Evolutionary conservation across 208 protist genomes (phyloP).

Genomic region (Balamuthia mandrillaris): DNA sequence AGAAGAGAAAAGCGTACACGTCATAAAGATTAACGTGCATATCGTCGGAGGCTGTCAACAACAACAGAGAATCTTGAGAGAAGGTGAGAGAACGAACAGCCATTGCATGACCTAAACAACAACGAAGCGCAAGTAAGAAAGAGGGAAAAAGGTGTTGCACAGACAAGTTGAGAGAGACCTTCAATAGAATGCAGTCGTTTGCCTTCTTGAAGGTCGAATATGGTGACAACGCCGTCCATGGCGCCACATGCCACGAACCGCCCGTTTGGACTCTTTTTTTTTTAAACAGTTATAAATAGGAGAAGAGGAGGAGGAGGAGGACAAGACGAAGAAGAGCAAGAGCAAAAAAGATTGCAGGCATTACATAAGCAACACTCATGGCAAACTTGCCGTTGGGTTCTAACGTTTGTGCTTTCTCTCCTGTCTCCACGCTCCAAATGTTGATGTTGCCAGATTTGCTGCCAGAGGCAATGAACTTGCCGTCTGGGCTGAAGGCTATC

Average conservation of each 20-base stretch:
- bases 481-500: conserved; percentile 32
- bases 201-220: neutral
- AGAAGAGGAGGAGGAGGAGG: too few species aligned
- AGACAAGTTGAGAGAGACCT: neutral
- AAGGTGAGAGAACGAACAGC: conserved; percentile 31
- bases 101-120: neutral
- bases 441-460: conserved; percentile 35
- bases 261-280: neutral
- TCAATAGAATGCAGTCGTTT: conserved; percentile 23
- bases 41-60: conserved; percentile 15
- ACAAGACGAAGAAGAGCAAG: too few species aligned
- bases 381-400: conserved; percentile 21
- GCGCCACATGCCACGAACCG: conserved; percentile 11
- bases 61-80: neutral
- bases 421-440: conserved; percentile 28
- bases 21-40: conserved; percentile 33
- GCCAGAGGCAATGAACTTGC: conserved; percentile 2
- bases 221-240: neutral
- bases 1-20: too few species aligned
- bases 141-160: neutral
- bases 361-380: conserved; percentile 29
- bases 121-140: neutral
- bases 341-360: too few species aligned
- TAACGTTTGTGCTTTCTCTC: conserved; percentile 12
- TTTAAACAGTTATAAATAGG: neutral